These are phyloP conservation scores for Eucommia ulmoides DNA, from an alignment of 257 asterid genomes.

Conservation along the genomic window DNA sequence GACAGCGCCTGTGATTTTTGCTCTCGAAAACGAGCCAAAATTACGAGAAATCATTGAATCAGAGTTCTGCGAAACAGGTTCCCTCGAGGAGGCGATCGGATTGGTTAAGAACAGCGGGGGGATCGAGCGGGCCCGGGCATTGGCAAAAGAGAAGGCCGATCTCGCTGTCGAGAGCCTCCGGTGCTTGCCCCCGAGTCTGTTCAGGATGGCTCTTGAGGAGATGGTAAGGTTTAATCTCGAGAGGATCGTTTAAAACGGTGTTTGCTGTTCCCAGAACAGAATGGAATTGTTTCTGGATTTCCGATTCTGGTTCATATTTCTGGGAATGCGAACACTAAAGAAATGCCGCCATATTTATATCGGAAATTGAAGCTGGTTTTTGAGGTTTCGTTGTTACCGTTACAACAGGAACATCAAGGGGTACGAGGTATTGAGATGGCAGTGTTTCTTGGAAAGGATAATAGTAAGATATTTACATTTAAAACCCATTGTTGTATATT, in stretches of 20 bases:
- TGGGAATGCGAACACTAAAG: too few species aligned
- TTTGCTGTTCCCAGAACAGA: too few species aligned
- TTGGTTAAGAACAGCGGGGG: conserved; percentile 65
- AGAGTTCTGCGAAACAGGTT: conserved; percentile 66
- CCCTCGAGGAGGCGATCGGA: conserved; percentile 67
- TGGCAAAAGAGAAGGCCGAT: conserved; percentile 70
- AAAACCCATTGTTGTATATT: too few species aligned
- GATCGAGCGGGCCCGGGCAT: conserved; percentile 53
- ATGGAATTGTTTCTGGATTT: too few species aligned
- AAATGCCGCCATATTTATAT: too few species aligned
- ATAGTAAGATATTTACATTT: too few species aligned
- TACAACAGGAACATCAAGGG: too few species aligned
- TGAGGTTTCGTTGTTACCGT: too few species aligned
- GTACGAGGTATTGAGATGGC: too few species aligned
- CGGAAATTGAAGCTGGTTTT: too few species aligned
- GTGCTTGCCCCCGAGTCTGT: conserved; percentile 55
- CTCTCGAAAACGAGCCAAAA: conserved; percentile 50
- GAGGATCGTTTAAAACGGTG: conserved; percentile 49
- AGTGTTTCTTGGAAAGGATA: too few species aligned
- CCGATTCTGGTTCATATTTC: too few species aligned
- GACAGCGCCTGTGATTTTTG: conserved; percentile 83
- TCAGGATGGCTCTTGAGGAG: conserved; percentile 44
- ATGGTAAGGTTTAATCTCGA: conserved; percentile 71
- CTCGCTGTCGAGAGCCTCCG: conserved; percentile 47
- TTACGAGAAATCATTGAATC: conserved; percentile 73